A percentile compares a stretch with the other conserved stretches of the same genome.
Conservation (phyloP, 2,329 filamentous ascomycete genomes). For the Fonsecaea pugnacius region DNA sequence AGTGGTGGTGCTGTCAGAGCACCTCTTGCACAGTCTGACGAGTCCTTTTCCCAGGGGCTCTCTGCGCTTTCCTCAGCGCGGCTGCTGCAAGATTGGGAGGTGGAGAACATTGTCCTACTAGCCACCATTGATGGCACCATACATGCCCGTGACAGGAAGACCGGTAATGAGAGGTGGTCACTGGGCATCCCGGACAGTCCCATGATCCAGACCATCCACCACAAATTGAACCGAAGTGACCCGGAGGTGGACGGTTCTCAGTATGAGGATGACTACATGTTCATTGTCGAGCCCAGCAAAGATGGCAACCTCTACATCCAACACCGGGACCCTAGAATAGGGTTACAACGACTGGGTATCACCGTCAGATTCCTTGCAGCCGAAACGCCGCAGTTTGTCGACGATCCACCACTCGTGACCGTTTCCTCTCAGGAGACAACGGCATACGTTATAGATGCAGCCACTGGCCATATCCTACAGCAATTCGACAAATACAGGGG, state of each 20-base stretch:
- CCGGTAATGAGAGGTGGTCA: conserved; percentile 82
- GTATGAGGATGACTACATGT: conserved; percentile 81
- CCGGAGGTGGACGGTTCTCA: conserved; percentile 60
- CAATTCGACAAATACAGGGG: conserved; percentile 67
- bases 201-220: conserved; percentile 88
- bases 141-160: conserved; percentile 86
- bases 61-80: conserved; percentile 90
- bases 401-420: conserved; percentile 79
- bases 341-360: conserved; percentile 53
- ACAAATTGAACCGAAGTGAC: conserved; percentile 69
- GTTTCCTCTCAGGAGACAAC: conserved; percentile 90
- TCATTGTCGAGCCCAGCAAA: conserved; percentile 90
- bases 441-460: conserved; percentile 85
- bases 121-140: conserved; percentile 99
- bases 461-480: conserved; percentile 78
- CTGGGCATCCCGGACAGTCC: conserved; percentile 76
- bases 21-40: conserved; percentile 74
- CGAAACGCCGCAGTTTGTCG: conserved; percentile 72
- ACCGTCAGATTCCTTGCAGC: conserved; percentile 80
- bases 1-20: conserved; percentile 79
- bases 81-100: conserved; percentile 98
- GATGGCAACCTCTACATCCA: conserved; percentile 89
- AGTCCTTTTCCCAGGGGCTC: conserved; percentile 57
- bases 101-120: conserved; percentile 99
- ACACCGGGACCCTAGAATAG: conserved; percentile 64